A percentile compares a stretch with the other conserved stretches of the same genome.
Conservation (phyloP, 2,329 filamentous ascomycete species). For the Pleomassaria siparia region DNA sequence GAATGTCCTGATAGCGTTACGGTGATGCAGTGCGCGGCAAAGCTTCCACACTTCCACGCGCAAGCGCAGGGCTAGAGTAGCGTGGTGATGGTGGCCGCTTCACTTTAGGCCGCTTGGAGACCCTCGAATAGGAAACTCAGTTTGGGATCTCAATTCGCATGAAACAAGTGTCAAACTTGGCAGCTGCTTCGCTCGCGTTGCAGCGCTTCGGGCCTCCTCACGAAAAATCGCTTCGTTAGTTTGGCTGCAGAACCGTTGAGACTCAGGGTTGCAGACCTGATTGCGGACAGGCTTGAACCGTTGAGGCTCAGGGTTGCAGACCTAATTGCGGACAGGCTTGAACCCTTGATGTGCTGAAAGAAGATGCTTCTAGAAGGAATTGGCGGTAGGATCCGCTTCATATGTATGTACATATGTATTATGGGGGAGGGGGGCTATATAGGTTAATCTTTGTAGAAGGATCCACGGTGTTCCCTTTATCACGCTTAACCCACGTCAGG, state of each 20-base stretch:
- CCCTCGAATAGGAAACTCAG: constrained; percentile 1
- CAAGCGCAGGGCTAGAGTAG: background rate
- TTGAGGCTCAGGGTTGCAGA: background rate
- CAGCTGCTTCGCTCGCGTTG: background rate
- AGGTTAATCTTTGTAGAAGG: too few species aligned
- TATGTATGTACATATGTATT: too few species aligned
- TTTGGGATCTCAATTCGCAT: constrained; percentile 1
- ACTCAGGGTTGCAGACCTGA: background rate
- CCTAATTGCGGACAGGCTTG: background rate
- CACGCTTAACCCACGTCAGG: background rate
- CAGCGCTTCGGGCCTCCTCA: background rate
- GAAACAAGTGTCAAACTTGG: constrained; percentile 1
- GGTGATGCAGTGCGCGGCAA: constrained; percentile 3
- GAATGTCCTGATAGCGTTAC: constrained; percentile 12
- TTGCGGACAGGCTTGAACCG: background rate
- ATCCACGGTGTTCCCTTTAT: background rate
- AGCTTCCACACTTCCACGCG: constrained; percentile 6
- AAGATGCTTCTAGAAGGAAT: background rate
- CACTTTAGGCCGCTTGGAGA: background rate
- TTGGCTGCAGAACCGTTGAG: background rate
- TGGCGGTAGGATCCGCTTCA: background rate
- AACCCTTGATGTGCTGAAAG: background rate
- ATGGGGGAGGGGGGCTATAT: too few species aligned
- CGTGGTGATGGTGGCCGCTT: too few species aligned
- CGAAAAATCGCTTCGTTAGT: background rate